phyloP scores from a whole-genome alignment of 192 early-diverging fungal genomes.

The Umbelopsis sp. region DNA sequence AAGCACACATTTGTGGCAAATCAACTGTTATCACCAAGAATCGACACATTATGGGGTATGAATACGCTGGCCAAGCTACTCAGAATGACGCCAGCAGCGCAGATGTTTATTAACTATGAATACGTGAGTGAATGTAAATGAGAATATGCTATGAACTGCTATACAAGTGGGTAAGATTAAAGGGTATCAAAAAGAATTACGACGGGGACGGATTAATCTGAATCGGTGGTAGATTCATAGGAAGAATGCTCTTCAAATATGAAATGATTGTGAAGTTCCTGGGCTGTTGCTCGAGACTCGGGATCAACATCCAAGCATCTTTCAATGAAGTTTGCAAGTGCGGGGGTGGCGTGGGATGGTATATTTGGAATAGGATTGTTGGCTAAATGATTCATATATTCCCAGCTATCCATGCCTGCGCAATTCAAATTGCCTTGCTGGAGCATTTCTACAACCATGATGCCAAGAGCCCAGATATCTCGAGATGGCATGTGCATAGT shows the following conservation, averaged over 20 bases:
- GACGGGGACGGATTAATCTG: not conserved
- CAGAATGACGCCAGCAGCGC: too few relatives aligned
- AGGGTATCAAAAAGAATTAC: not conserved
- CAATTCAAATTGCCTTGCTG: conserved; percentile 10
- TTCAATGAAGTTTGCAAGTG: not conserved
- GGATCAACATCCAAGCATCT: conserved; percentile 7
- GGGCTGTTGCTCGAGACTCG: not conserved
- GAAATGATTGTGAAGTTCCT: not conserved
- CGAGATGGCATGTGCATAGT: conserved; percentile 11
- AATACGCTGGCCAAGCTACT: too few relatives aligned
- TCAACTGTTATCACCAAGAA: too few relatives aligned
- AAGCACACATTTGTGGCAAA: too few relatives aligned
- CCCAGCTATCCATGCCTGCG: not conserved
- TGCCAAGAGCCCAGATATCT: conserved; percentile 9
- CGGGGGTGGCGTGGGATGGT: not conserved
- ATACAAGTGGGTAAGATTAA: not conserved
- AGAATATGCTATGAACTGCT: not conserved
- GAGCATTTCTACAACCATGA: conserved; percentile 2
- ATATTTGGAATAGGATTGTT: conserved; percentile 8
- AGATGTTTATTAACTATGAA: too few relatives aligned
- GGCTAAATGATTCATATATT: conserved; percentile 16
- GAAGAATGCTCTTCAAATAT: conserved; percentile 15
- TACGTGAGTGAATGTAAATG: too few relatives aligned
- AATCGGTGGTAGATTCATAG: conserved; percentile 8
- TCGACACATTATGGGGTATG: too few relatives aligned